Evolutionary conservation across 2,329 filamentous ascomycete genomes (phyloP).

Genomic region (Pseudocercospora eumusae): DNA sequence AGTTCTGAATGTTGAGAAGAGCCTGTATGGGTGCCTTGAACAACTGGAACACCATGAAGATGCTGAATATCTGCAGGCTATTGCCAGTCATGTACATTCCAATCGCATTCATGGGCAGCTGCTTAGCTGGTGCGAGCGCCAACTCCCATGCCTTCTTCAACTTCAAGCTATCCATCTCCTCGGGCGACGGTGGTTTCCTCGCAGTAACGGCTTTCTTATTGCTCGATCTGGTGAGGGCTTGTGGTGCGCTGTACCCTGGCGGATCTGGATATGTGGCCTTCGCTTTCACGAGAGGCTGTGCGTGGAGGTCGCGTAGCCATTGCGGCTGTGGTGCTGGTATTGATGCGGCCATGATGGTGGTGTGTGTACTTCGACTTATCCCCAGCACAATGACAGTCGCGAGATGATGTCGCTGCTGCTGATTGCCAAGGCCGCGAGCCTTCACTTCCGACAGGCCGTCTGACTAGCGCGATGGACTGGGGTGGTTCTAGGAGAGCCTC

Average conservation of each 20-base stretch:
- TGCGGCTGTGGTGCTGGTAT: conserved; percentile 55
- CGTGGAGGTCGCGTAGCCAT: conserved; percentile 82
- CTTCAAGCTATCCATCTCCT: conserved; percentile 93
- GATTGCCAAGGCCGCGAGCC: background rate
- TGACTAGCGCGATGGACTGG: background rate
- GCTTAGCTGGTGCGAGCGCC: conserved; percentile 88
- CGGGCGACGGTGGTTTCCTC: conserved; percentile 69
- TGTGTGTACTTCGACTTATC: background rate
- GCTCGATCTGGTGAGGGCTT: conserved; percentile 24
- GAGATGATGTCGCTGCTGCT: conserved; percentile 5
- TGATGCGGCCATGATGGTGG: conserved; percentile 31
- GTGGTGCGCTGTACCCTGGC: conserved; percentile 70
- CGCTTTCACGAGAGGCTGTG: conserved; percentile 64
- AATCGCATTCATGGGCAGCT: conserved; percentile 94
- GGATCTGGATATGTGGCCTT: conserved; percentile 74
- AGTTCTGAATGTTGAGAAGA: conserved; percentile 75
- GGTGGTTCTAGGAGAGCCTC: background rate
- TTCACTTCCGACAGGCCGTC: conserved; percentile 8
- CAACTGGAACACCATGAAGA: conserved; percentile 99
- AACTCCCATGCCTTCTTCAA: conserved; percentile 99
- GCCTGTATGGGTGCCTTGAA: conserved; percentile 96
- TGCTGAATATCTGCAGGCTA: conserved; percentile 96
- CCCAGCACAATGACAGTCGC: background rate
- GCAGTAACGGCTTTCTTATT: conserved; percentile 36
- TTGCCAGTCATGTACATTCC: conserved; percentile 99